Percentiles rank a stretch among this genome's conserved stretches.
These are phyloP conservation scores for Yamadazyma sp. DNA, from an alignment of 1,139 yeast genomes.

Conservation along the genomic window DNA sequence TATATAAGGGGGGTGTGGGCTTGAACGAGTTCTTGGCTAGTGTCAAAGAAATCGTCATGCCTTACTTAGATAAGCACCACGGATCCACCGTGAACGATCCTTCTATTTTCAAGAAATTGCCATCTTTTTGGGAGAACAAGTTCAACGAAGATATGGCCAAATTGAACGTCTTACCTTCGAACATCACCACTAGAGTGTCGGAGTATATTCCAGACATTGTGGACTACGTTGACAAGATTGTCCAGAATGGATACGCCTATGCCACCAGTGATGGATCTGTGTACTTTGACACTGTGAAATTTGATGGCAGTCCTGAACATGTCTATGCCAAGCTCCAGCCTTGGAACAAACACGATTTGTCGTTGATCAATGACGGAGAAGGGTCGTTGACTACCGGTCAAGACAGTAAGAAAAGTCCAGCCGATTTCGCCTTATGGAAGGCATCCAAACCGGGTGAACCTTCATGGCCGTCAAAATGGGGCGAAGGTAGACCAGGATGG, in stretches of 20 bases:
- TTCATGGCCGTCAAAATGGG: constrained; percentile 94
- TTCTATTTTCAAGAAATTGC: constrained; percentile 73
- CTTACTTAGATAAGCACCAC: constrained; percentile 64
- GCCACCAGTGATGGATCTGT: constrained; percentile 84
- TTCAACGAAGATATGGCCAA: constrained; percentile 83
- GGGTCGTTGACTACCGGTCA: constrained; percentile 71
- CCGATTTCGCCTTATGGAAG: constrained; percentile 97
- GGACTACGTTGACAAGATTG: constrained; percentile 70
- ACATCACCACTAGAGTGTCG: constrained; percentile 91
- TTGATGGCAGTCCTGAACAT: constrained; percentile 72
- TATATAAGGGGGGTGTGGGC: constrained; percentile 22
- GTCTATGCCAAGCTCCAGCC: constrained; percentile 96
- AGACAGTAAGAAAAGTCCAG: constrained; percentile 61
- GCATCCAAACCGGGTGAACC: constrained; percentile 98
- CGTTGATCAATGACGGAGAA: constrained; percentile 90
- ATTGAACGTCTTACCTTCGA: constrained; percentile 81
- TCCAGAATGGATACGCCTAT: constrained; percentile 81
- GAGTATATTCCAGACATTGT: constrained; percentile 94
- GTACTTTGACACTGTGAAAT: constrained; percentile 85
- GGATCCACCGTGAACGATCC: constrained; percentile 86
- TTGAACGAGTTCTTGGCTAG: constrained; percentile 42
- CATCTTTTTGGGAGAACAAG: constrained; percentile 86
- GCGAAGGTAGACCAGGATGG: constrained; percentile 99
- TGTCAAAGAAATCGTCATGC: constrained; percentile 74
- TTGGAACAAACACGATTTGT: constrained; percentile 91